Percentiles rank a stretch among this genome's conserved stretches.
These are phyloP conservation scores for Corylus avellana DNA, from an alignment of 306 rosid species.

Conservation along the genomic window DNA sequence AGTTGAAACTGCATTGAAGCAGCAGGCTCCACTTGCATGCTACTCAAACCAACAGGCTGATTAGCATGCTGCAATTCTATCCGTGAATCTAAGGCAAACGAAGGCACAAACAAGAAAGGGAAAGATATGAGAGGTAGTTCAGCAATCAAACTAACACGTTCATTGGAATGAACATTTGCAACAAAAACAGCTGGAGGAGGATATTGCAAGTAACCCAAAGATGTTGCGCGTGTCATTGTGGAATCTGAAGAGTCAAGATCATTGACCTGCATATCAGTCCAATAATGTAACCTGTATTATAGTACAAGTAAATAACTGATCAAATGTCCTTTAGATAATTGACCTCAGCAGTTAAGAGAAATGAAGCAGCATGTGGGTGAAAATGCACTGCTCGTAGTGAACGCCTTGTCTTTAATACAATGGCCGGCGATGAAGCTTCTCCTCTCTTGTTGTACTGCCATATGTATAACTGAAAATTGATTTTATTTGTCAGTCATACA, in stretches of 20 bases:
- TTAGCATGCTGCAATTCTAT: constrained; percentile 30
- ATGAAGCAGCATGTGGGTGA: constrained; percentile 49
- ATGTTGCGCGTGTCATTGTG: constrained; percentile 43
- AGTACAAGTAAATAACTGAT: constrained; percentile 18
- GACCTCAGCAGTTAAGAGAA: constrained; percentile 50
- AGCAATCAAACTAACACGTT: constrained; percentile 29
- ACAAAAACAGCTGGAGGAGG: constrained; percentile 49
- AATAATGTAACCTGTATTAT: constrained; percentile 18
- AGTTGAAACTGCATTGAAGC: constrained; percentile 28
- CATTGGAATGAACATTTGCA: constrained; percentile 29
- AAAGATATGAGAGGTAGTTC: constrained; percentile 29
- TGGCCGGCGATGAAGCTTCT: constrained; percentile 33
- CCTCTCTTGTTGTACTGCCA: constrained; percentile 45
- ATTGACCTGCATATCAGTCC: constrained; percentile 43
- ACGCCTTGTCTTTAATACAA: constrained; percentile 46
- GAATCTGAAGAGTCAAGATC: constrained; percentile 50
- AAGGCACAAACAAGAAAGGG: constrained; percentile 39
- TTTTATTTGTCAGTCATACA: constrained; percentile 12
- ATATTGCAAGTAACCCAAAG: constrained; percentile 41
- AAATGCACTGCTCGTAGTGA: constrained; percentile 57
- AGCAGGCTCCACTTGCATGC: constrained; percentile 36
- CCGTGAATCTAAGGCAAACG: constrained; percentile 29
- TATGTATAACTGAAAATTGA: constrained; percentile 40
- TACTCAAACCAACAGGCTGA: constrained; percentile 29
- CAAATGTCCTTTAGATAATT: constrained; percentile 18